Conservation (phyloP, 2,329 filamentous ascomycete species). For the Exserohilum turcica region DNA sequence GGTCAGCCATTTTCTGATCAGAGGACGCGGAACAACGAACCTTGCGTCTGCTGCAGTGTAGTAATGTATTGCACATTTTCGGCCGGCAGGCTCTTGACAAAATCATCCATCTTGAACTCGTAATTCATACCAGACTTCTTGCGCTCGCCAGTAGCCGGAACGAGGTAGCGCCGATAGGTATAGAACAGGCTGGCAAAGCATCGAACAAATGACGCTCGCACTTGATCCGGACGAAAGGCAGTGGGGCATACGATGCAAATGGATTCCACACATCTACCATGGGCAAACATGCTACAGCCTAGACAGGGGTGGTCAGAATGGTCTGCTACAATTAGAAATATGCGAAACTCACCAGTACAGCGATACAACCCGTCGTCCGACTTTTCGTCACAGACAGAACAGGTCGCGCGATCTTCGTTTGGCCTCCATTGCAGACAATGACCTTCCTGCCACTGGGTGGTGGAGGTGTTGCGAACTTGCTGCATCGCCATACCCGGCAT, state of each 20-base stretch:
- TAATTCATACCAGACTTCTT: slow-evolving; percentile 67
- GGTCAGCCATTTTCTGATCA: slow-evolving; percentile 13
- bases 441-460: slow-evolving; percentile 81
- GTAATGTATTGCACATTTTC: slow-evolving; percentile 69
- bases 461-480: slow-evolving; percentile 77
- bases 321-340: slow-evolving; percentile 6
- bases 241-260: slow-evolving; percentile 69
- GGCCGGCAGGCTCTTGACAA: slow-evolving; percentile 66
- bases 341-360: slow-evolving; percentile 60
- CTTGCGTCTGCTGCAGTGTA: slow-evolving; percentile 68
- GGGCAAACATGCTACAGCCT: slow-evolving; percentile 63
- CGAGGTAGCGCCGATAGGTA: slow-evolving; percentile 68
- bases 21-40: slow-evolving; percentile 37
- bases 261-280: slow-evolving; percentile 63
- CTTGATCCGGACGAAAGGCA: slow-evolving; percentile 69
- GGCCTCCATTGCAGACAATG: slow-evolving; percentile 74
- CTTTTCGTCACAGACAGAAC: slow-evolving; percentile 77
- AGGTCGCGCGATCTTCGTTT: slow-evolving; percentile 65
- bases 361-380: slow-evolving; percentile 75
- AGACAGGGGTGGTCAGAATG: slow-evolving; percentile 26
- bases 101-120: slow-evolving; percentile 70
- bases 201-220: slow-evolving; percentile 70
- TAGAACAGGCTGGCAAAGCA: slow-evolving; percentile 72
- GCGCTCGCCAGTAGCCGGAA: slow-evolving; percentile 63
- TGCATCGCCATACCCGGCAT: slow-evolving; percentile 85